Evolutionary conservation across 805 yeast genomes (phyloP), one percentile per base, ranked within the genome.

Genomic region (Suhomyces sp.): DNA sequence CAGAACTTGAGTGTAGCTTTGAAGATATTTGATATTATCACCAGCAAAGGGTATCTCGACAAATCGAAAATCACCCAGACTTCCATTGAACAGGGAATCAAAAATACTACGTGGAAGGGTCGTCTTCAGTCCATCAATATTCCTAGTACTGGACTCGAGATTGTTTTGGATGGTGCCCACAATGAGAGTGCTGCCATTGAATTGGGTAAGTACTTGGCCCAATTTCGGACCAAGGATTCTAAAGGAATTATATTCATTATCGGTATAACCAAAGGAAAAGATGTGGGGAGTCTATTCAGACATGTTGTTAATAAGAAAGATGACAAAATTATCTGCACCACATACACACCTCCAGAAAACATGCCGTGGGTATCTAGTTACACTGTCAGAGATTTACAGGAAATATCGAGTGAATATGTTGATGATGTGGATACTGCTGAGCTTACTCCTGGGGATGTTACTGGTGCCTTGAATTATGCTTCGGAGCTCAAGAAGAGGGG

Each of bases 331-430:
- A 60, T 82, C 1, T 71, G 81, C 1, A 79, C 91, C 0, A 53
- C 65, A 20, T 93, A 90, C 54, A 74, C 79, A 2, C 48, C 63
- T 1, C 91, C 95, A 0, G 90, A 82, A 10, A 83, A 87, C 0
- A 93, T 93, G 98, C 96, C 98, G 0, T 93, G 98, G 98, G 79
- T 93, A 4, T 50, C 67, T 26, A 62, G 90, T 1, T 68, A 66
- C 43, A 48, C 53, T 4, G 50, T 65, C 1, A 47, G 38, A 2
- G 60, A 55, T 12, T 50, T 81, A 22, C 28, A 18, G 33, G 31
- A n/a, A 23, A 40, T 19, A 7, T 65, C 63, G 1, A 44, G 44
- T n/a, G 33, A 34, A 10, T 54, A 35, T 14, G 44, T 42, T 44
- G 68, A 3, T 12, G 56, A 53, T 16, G 47, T 48, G 4, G 44